Conservation (phyloP, 2,329 filamentous ascomycete genomes). For the Ophiocordyceps camponoti-saundersi region DNA sequence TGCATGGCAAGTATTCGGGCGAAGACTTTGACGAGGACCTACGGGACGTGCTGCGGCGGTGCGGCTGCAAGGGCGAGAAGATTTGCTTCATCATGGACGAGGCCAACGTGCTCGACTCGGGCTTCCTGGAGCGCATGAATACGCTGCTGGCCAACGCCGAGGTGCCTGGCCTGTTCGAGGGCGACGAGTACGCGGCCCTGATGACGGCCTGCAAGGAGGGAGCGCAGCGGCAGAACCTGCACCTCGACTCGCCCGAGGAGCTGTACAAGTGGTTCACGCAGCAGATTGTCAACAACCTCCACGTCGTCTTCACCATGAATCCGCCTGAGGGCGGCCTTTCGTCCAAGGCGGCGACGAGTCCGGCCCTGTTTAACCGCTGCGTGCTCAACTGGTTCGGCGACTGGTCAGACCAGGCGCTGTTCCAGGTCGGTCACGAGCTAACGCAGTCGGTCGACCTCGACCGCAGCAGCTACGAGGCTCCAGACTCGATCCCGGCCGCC, state of each 20-base stretch:
- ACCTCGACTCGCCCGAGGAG: constrained; percentile 94
- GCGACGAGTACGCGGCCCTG: constrained; percentile 93
- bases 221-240: constrained; percentile 82
- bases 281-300: constrained; percentile 96
- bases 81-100: constrained; percentile 99
- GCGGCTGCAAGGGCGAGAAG: constrained; percentile 96
- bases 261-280: constrained; percentile 99
- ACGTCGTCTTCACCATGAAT: constrained; percentile 99
- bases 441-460: constrained; percentile 95
- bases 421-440: constrained; percentile 91
- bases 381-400: constrained; percentile 99
- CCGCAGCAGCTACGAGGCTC: constrained; percentile 66
- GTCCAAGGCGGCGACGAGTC: constrained; percentile 93
- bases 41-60: constrained; percentile 78
- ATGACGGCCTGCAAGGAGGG: constrained; percentile 99
- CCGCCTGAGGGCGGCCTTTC: constrained; percentile 88
- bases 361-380: constrained; percentile 96
- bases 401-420: constrained; percentile 97
- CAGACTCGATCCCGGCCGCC: constrained; percentile 82
- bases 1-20: constrained; percentile 93
- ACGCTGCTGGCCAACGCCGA: constrained; percentile 98
- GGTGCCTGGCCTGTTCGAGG: constrained; percentile 94
- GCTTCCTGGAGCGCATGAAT: constrained; percentile 98
- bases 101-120: constrained; percentile 93
- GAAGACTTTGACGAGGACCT: constrained; percentile 99